Percentiles rank a stretch among this genome's conserved stretches.
These are phyloP conservation scores for Backusella parvicylindrica DNA, from an alignment of 192 early-diverging fungal species.

Conservation along the genomic window DNA sequence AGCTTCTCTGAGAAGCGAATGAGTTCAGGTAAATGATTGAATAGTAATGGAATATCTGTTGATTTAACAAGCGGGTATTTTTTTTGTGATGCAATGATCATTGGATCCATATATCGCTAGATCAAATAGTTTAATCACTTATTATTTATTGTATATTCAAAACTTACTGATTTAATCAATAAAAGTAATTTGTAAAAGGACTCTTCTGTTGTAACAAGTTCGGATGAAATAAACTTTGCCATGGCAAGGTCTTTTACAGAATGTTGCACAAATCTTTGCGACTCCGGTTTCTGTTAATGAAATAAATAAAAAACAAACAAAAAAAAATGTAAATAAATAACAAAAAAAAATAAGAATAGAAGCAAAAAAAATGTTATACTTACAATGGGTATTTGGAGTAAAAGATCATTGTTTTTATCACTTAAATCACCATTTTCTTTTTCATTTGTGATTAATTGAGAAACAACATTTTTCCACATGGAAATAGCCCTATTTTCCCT, in stretches of 20 bases:
- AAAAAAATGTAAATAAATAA: not conserved
- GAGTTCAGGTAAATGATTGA: slow-evolving; percentile 31
- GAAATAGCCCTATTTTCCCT: slow-evolving; percentile 2
- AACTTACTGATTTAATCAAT: slow-evolving; percentile 20
- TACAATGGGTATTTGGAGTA: not conserved
- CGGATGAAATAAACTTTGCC: slow-evolving; percentile 17
- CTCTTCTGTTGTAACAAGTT: slow-evolving; percentile 18
- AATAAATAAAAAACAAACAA: not conserved
- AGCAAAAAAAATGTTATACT: not conserved
- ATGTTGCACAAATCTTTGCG: slow-evolving; percentile 5
- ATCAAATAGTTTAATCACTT: not conserved
- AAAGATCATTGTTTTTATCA: not conserved
- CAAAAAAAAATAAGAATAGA: not conserved
- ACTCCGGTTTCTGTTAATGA: not conserved
- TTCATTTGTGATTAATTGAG: not conserved
- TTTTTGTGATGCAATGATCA: slow-evolving; percentile 27
- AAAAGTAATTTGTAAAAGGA: slow-evolving; percentile 7
- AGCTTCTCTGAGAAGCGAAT: slow-evolving; percentile 25
- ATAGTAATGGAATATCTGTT: slow-evolving; percentile 31
- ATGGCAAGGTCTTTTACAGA: slow-evolving; percentile 10
- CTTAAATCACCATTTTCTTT: not conserved
- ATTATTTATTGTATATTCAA: not conserved
- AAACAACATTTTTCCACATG: not conserved
- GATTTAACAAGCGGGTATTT: slow-evolving; percentile 28
- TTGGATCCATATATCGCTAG: slow-evolving; percentile 37